Conservation (phyloP, 2,329 filamentous ascomycete species). For the Claviceps lovelessii region DNA sequence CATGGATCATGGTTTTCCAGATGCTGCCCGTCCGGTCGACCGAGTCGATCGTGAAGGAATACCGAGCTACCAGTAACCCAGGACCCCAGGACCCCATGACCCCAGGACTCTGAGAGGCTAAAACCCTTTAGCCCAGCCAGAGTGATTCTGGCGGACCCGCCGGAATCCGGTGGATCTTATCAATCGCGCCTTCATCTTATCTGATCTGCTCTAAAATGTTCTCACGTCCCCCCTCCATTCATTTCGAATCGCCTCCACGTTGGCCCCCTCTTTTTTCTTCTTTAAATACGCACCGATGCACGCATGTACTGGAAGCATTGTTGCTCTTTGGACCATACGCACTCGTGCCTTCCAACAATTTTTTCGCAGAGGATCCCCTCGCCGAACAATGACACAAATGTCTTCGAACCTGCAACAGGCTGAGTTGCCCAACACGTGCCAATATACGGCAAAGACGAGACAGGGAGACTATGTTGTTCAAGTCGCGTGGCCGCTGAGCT, state of each 20-base stretch:
- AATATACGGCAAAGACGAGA: conserved; percentile 13
- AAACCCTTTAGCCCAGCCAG: background rate
- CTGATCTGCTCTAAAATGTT: background rate
- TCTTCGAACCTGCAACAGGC: conserved; percentile 7
- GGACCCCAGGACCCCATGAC: no score
- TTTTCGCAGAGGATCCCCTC: background rate
- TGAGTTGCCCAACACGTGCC: conserved; percentile 14
- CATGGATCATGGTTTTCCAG: no score
- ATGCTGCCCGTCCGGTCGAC: no score
- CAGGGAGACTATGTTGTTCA: conserved; percentile 19
- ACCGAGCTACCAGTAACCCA: no score
- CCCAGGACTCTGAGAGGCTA: background rate
- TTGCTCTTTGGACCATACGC: background rate
- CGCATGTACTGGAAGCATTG: background rate
- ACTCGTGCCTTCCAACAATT: background rate
- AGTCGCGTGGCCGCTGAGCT: conserved; percentile 17
- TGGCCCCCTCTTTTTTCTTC: no score
- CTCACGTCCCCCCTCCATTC: background rate
- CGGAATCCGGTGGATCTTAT: background rate
- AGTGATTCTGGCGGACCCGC: background rate
- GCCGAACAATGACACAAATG: background rate
- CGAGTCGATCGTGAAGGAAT: no score
- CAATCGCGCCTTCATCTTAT: conserved; percentile 1
- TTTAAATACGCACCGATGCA: background rate
- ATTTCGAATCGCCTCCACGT: background rate